Conservation (phyloP, 2,329 filamentous ascomycete species). For the Xylaria digitata region DNA sequence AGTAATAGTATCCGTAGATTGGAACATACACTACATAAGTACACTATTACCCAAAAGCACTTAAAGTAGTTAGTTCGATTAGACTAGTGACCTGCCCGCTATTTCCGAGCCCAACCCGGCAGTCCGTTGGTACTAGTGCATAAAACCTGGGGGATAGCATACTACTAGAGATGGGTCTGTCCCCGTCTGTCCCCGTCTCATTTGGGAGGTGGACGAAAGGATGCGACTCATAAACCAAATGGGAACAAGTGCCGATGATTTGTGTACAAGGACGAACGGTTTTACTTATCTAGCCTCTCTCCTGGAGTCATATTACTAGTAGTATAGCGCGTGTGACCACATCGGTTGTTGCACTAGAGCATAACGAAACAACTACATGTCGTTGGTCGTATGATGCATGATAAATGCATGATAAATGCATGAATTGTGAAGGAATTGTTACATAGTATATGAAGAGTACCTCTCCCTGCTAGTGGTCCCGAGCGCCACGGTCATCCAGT, state of each 20-base stretch:
- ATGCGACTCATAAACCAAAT: constrained; percentile 11
- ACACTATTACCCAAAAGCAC: no score
- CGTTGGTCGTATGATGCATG: constrained; percentile 21
- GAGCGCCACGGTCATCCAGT: constrained; percentile 15
- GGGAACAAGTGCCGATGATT: constrained; percentile 14
- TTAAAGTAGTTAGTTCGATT: no score
- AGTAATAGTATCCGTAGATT: no score
- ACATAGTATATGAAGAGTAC: constrained; percentile 30
- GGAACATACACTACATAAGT: no score
- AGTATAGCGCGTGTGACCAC: constrained; percentile 8
- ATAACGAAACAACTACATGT: constrained; percentile 9
- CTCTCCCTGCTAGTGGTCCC: constrained; percentile 7
- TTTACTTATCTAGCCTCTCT: constrained; percentile 7
- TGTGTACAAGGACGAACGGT: constrained; percentile 7
- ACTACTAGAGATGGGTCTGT: constrained; percentile 7
- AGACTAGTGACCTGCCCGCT: no score
- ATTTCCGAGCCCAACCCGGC: no score
- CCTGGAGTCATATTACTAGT: neutral
- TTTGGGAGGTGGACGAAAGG: constrained; percentile 13
- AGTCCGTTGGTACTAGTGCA: neutral
- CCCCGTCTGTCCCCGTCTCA: constrained; percentile 6
- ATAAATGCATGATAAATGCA: constrained; percentile 14
- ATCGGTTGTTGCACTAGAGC: constrained; percentile 7
- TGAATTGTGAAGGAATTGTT: constrained; percentile 7
- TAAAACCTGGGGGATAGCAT: constrained; percentile 7